Percentiles rank a stretch among this genome's conserved stretches.
These are phyloP conservation scores for Tillandsia fasciculata DNA, from an alignment of 176 grass and related monocot genomes.

Conservation along the genomic window DNA sequence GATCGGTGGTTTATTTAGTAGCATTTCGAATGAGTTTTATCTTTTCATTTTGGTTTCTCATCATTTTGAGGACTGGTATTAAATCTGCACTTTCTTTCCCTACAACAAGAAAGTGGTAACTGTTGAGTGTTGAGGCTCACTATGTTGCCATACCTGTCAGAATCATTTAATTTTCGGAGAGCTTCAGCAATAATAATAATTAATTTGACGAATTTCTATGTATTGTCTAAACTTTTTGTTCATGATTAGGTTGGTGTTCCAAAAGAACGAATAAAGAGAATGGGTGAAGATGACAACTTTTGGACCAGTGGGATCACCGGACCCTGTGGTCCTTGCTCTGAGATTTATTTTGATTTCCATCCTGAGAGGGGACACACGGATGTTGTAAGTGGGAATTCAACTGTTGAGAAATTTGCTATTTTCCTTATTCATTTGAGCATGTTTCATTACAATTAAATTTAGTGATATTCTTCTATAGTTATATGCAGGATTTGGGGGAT, in stretches of 20 bases:
- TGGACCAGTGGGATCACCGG: slow-evolving; percentile 90
- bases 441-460: slow-evolving; percentile 32
- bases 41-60: too few relatives aligned
- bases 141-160: too few relatives aligned
- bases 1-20: too few relatives aligned
- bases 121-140: too few relatives aligned
- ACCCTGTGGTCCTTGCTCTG: slow-evolving; percentile 93
- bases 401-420: slow-evolving; percentile 8
- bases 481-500: slow-evolving; percentile 84
- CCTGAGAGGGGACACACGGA: slow-evolving; percentile 59
- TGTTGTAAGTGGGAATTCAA: slow-evolving; percentile 40
- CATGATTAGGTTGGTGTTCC: slow-evolving; percentile 74
- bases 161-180: too few relatives aligned
- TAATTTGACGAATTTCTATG: neutral
- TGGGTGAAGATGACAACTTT: slow-evolving; percentile 97
- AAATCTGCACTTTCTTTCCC: too few relatives aligned
- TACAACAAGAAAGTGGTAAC: too few relatives aligned
- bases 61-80: too few relatives aligned
- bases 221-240: neutral
- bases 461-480: slow-evolving; percentile 72
- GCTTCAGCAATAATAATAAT: neutral
- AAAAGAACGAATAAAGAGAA: slow-evolving; percentile 78
- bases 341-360: slow-evolving; percentile 98
- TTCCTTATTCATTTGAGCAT: slow-evolving; percentile 5
- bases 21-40: too few relatives aligned